Evolutionary conservation across 106 monocot species (phyloP).

Genomic region (Narthecium ossifragum): DNA sequence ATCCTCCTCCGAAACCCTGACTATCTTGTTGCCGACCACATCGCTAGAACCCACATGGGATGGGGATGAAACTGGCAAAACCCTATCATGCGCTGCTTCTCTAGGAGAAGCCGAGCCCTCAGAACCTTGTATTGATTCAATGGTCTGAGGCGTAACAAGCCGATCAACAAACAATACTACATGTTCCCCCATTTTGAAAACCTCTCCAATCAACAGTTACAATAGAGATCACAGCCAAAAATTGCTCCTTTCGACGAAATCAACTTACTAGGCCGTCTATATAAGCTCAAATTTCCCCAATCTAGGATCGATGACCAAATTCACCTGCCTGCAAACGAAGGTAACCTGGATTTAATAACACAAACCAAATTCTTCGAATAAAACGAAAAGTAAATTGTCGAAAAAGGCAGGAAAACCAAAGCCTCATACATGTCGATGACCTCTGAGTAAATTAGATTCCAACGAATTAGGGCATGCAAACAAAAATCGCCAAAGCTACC

Average conservation of each 20-base stretch:
- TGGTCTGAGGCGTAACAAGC: constrained; percentile 3
- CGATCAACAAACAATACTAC: constrained; percentile 30
- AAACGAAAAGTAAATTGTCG: neutral
- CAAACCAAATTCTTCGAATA: neutral
- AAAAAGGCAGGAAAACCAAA: neutral
- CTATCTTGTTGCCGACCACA: constrained; percentile 1
- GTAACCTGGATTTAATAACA: neutral
- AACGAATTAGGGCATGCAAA: no score
- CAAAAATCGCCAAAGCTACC: neutral
- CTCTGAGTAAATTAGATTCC: neutral
- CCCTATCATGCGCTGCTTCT: neutral
- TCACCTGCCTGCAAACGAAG: constrained; percentile 6
- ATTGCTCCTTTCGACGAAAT: neutral
- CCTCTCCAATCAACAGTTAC: neutral
- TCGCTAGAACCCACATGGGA: neutral
- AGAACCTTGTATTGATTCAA: neutral
- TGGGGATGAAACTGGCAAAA: neutral
- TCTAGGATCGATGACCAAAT: neutral
- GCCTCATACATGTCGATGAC: neutral
- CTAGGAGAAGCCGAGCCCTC: constrained; percentile 4
- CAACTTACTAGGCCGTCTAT: neutral
- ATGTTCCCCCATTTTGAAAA: constrained; percentile 33
- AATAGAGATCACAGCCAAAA: neutral
- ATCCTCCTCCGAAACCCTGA: constrained; percentile 24
- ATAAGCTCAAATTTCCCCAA: neutral